These are phyloP conservation scores for Colletotrichum graminicola DNA, from an alignment of 2,329 filamentous ascomycete genomes.

Conservation along the genomic window DNA sequence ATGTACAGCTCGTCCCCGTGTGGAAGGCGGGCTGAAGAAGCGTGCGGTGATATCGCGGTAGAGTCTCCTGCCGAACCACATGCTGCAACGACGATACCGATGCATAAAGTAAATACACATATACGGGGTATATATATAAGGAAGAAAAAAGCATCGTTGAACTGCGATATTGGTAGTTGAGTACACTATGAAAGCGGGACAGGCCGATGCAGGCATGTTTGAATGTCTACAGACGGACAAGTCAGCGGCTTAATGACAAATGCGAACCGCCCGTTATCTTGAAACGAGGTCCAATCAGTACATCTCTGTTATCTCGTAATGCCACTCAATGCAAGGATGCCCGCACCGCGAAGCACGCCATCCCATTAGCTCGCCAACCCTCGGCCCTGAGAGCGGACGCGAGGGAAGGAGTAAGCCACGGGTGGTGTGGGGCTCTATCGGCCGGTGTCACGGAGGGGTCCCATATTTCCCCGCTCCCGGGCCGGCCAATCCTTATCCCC, in stretches of 20 bases:
- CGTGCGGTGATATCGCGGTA: neutral
- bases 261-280: neutral
- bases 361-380: neutral
- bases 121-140: too few species aligned
- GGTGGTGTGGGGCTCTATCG: constrained; percentile 29
- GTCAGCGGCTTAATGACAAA: neutral
- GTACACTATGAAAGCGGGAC: neutral
- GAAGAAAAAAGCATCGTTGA: neutral
- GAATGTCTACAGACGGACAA: neutral
- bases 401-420: constrained; percentile 19
- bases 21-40: constrained; percentile 37
- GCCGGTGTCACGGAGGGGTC: constrained; percentile 13
- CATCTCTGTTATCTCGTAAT: constrained; percentile 4
- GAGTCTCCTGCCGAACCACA: neutral
- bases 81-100: neutral
- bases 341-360: constrained; percentile 1
- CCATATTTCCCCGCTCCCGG: constrained; percentile 34
- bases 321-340: constrained; percentile 5
- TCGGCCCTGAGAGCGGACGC: constrained; percentile 22
- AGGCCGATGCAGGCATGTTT: neutral
- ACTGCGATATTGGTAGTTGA: neutral
- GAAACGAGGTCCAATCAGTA: neutral
- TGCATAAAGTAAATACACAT: too few species aligned
- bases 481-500: constrained; percentile 41
- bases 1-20: constrained; percentile 52